Base-by-base conservation (phyloP, 2,329 filamentous ascomycete genomes). In the Zasmidium angulare region DNA sequence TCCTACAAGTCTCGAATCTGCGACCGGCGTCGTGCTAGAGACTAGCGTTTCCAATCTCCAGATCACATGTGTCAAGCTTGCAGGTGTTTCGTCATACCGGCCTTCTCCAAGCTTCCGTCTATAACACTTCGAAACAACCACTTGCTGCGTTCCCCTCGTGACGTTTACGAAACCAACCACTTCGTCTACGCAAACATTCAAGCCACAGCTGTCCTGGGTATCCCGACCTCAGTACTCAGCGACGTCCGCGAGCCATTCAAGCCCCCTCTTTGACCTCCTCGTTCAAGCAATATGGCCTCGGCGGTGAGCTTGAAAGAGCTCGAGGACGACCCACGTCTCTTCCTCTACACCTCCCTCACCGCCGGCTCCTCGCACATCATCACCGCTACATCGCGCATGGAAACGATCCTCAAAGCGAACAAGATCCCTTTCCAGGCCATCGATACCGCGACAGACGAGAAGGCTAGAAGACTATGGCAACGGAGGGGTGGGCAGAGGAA, bases 301-400 rank as follows among this genome's bases (percentile, higher is more conserved):
- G 52, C 66, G 19, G 60, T 67, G 46, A 77, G 79, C 57, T 74
- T 81, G 63, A 71, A 69, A 57, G 71, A 73, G 60, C 79, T 76
- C 64, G 78, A 81, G 60, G 75, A 74, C 58, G 78, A 80, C 65
- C 75, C 76, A 2, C 76, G 76, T 14, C 86, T 99, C 63, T 99
- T 95, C 80, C 89, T 99, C 69, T 97, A 96, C 79, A 98, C 95
- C 61, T 98, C 93, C 55, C 84, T 99, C 57, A 98, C 95, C 20
- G 91, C 95, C 60, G 95, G 95, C 65, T 96, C 92, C 46, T 96
- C 92, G 22, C 92, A 97, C 76, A 96, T 98, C 74, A 88, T 98
- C 71, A 98, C 95, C 46, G 95, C 93, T 23, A 98, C 95, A 1
- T 96, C 93, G 56, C 90, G 95, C 50, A 86, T 99, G 67, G 93